Conservation (phyloP, 2,329 filamentous ascomycete genomes). For the Fusarium concolor region DNA sequence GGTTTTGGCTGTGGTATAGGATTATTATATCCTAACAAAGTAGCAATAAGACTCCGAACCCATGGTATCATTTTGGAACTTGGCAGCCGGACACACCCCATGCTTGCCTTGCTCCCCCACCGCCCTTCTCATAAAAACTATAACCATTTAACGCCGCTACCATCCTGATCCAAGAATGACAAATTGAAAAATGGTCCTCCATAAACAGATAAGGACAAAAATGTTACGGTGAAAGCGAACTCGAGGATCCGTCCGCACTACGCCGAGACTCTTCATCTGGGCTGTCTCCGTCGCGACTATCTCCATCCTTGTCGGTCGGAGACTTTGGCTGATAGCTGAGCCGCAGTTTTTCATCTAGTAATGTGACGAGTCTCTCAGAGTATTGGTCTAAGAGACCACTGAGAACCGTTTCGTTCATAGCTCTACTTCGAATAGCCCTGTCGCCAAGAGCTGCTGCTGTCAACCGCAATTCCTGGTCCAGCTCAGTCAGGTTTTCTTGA, state of each 20-base stretch:
- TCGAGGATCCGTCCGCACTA: conserved; percentile 52
- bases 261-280: conserved; percentile 48
- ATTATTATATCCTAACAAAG: conserved; percentile 30
- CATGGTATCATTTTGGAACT: conserved; percentile 54
- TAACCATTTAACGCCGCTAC: conserved; percentile 37
- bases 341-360: conserved; percentile 78
- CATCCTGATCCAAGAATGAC: conserved; percentile 8
- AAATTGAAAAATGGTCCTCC: conserved; percentile 20
- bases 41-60: conserved; percentile 44
- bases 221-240: conserved; percentile 50
- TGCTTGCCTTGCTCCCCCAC: conserved; percentile 29
- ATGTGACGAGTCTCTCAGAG: conserved; percentile 75
- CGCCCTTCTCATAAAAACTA: conserved; percentile 33
- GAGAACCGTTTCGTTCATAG: conserved; percentile 68
- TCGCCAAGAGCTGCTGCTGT: conserved; percentile 71
- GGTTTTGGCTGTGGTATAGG: conserved; percentile 25
- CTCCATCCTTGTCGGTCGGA: conserved; percentile 42
- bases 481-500: conserved; percentile 68
- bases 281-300: conserved; percentile 42
- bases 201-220: conserved; percentile 31
- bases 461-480: conserved; percentile 73
- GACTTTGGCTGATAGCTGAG: conserved; percentile 55
- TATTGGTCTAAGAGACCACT: conserved; percentile 79
- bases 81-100: conserved; percentile 34
- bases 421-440: conserved; percentile 64